Percentiles rank a stretch among this genome's conserved stretches.
phyloP scores from a whole-genome alignment of 805 yeast genomes.

The Saccharomycopsis fodiens region DNA sequence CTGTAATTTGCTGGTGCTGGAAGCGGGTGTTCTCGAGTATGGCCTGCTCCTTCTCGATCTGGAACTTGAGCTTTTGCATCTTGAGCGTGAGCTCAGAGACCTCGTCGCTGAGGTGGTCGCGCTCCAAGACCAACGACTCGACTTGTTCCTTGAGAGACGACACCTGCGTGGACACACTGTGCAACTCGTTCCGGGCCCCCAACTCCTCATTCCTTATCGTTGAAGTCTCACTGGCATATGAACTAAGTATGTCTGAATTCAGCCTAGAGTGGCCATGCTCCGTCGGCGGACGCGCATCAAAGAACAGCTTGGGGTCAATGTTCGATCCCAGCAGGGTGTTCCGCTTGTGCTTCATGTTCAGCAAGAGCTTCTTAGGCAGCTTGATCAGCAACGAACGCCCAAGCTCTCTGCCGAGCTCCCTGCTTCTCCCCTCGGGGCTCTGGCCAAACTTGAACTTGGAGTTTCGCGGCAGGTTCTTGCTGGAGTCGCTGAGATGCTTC shows the following conservation, averaged over 20 bases:
- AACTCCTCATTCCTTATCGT: conserved; percentile 21
- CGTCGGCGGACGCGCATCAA: conserved; percentile 40
- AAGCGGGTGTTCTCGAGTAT: conserved; percentile 1
- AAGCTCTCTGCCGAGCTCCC: conserved; percentile 17
- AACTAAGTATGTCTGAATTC: conserved; percentile 36
- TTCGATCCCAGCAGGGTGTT: not conserved
- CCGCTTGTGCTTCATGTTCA: conserved; percentile 22
- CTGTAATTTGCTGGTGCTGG: not conserved
- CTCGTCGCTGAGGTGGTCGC: conserved; percentile 40
- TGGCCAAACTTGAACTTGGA: conserved; percentile 21
- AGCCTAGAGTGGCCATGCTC: conserved; percentile 32
- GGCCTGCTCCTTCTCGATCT: conserved; percentile 17
- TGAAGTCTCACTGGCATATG: conserved; percentile 26
- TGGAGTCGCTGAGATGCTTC: conserved; percentile 6
- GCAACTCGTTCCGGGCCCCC: conserved; percentile 32
- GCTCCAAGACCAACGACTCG: conserved; percentile 40
- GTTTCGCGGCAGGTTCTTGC: conserved; percentile 12
- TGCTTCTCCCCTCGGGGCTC: not conserved
- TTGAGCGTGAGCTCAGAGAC: conserved; percentile 28
- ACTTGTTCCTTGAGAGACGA: conserved; percentile 42
- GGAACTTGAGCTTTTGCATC: conserved; percentile 15
- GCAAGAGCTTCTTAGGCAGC: conserved; percentile 25
- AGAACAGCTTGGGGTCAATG: not conserved
- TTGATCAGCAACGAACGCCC: conserved; percentile 30
- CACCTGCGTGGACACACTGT: conserved; percentile 35